Conservation (phyloP, 2,329 filamentous ascomycete species). For the Neonectria sp. region DNA sequence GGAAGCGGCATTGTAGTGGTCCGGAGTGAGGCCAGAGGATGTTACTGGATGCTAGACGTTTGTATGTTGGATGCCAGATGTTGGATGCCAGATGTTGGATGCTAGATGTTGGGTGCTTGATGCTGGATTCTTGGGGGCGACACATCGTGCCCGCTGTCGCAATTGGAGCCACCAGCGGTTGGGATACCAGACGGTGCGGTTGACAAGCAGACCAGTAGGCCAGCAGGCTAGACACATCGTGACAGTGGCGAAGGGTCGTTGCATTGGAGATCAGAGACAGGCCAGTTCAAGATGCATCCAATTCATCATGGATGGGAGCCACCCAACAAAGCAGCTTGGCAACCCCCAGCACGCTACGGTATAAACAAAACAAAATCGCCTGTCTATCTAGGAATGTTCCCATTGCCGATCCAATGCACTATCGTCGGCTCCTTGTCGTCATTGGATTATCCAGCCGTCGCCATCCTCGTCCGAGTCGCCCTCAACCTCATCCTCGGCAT, state of each 20-base stretch:
- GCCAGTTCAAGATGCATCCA: conserved; percentile 23
- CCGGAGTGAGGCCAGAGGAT: conserved; percentile 1
- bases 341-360: conserved; percentile 17
- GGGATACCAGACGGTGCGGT: conserved; percentile 1
- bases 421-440: conserved; percentile 22
- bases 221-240: conserved; percentile 12
- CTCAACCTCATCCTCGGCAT: conserved; percentile 66
- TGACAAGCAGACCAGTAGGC: background rate
- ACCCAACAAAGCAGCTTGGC: conserved; percentile 16
- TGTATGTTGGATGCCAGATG: background rate
- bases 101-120: conserved; percentile 12
- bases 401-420: conserved; percentile 20
- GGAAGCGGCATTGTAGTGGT: conserved; percentile 7
- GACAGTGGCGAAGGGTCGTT: conserved; percentile 21
- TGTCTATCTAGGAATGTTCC: conserved; percentile 11
- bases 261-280: conserved; percentile 5
- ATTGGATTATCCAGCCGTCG: conserved; percentile 47
- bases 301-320: conserved; percentile 24
- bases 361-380: conserved; percentile 17
- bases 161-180: conserved; percentile 8
- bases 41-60: conserved; percentile 11
- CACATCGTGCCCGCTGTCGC: conserved; percentile 3
- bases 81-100: conserved; percentile 13
- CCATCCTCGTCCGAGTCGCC: conserved; percentile 57
- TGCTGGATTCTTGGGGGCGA: background rate